Evolutionary conservation across 2,329 filamentous ascomycete genomes (phyloP).

Genomic region (Fusarium succisae): DNA sequence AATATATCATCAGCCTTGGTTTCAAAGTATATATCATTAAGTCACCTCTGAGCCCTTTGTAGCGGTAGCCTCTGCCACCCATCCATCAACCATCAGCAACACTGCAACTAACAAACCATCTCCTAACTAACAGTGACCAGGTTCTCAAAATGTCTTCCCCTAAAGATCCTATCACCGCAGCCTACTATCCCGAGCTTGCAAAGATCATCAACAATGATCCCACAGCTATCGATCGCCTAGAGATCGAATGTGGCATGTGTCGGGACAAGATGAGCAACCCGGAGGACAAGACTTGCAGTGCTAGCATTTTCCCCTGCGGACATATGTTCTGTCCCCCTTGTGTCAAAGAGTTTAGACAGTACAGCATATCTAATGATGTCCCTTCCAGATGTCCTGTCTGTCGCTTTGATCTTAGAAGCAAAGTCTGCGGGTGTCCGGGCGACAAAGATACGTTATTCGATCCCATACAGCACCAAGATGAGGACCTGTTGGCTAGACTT

Average conservation of each 20-base stretch:
- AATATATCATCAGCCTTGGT: fast-evolving
- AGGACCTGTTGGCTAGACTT: not conserved
- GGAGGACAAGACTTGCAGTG: not conserved
- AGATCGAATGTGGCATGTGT: conserved; percentile 5
- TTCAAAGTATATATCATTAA: not conserved
- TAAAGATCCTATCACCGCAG: not conserved
- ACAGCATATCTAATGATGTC: fast-evolving
- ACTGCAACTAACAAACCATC: not conserved
- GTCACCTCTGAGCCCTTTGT: fast-evolving
- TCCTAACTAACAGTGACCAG: not conserved
- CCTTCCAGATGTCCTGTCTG: not conserved
- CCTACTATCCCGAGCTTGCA: not conserved
- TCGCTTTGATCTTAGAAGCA: not conserved
- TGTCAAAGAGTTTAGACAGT: fast-evolving
- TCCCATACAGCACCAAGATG: not conserved
- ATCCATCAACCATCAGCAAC: not conserved
- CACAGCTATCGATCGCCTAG: not conserved
- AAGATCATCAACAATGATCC: not conserved
- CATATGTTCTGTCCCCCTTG: conserved; percentile 23
- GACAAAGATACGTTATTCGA: not conserved
- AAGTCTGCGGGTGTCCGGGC: not conserved
- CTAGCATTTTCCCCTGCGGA: not conserved
- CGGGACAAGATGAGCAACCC: not conserved
- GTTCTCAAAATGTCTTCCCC: not conserved
- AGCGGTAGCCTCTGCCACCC: not conserved